Base-by-base conservation (phyloP, 116 monocot species). In the Cymodocea nodosa region DNA sequence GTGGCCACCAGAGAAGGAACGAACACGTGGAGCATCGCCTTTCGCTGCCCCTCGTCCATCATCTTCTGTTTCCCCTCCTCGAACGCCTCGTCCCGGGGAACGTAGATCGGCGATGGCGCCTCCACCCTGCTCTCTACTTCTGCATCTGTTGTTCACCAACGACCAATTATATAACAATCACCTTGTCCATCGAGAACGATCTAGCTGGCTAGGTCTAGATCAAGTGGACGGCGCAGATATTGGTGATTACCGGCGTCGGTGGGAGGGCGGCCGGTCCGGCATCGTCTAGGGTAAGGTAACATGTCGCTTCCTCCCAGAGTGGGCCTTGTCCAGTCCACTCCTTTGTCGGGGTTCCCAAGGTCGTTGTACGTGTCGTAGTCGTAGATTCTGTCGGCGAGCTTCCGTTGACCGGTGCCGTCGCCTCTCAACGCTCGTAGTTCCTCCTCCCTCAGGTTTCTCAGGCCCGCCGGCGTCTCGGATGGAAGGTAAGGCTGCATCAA, bases 331-430 rank as follows among this genome's bases (percentile, higher is more conserved):
- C 78, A 63, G 15, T 86, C 86, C 2, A 23, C 36, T 11, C 76
- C 82, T 49, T 79, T 82, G 25, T 94, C 94, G 6, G 89, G 86
- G 68, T 89, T 89, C 1, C 94, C 94, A 76, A 94, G 66, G 64
- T 94, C 94, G 68, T 94, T 89, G 61, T 94, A 94, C 13, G 57
- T 68, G 17, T 71, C 89, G 14, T 86, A 94, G 51, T 94, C 94
- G 60, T 89, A 94, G 4, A 86, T 79, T 49, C 94, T 67, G 57
- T 94, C 94, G n/a, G 86, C 78, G 6, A 55, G 15, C 68, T 78
- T 89, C 30, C 94, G 69, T 17, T 76, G 62, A 0, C 94, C 89
- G 12, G 67, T 78, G 3, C 86, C 82, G 34, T 94, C 80, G 25
- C 94, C 94, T 52, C 89, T 77, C 25, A 85, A 64, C 58, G 76